Evolutionary conservation across 2,329 filamentous ascomycete species (phyloP), one percentile per base, ranked within the genome.

Genomic region (Conoideocrella luteorostrata): DNA sequence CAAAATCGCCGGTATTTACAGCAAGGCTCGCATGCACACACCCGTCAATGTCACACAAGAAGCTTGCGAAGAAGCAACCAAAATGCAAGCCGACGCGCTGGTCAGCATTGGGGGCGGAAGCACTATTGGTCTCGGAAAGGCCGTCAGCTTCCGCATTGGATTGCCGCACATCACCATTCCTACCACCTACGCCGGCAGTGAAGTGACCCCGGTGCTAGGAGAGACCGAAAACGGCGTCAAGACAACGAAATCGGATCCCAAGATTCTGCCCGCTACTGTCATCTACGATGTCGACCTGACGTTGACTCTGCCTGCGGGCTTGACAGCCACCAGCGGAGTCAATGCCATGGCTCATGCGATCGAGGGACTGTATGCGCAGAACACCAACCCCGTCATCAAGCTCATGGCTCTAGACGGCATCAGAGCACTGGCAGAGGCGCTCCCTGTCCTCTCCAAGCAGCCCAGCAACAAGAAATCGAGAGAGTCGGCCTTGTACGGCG

Each of bases 341-440:
- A 84, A 84, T 55, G 79, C 80, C 0, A 80, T 84, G 58, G 80
- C 80, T 2, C 80, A 84, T 60, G 72, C 78, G 7, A 78, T 82
- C 40, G 80, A 84, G 60, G 75, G 79, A 2, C 65, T 84, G 3
- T 84, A 84, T 53, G 75, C 80, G 10, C 69, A 66, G 22, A 80
- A 80, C 54, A 70, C 68, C 15, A 84, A 81, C 59, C 79, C 79
- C 2, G 69, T 84, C 45, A 76, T 77, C 49, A 70, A 63, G 44
- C 61, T 82, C 29, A 64, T 83, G 41, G 79, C 80, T 2, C 54
- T 72, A 12, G 77, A 84, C 54, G 78, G 77, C 11, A 72, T 73
- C 20, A 67, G 67, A 22, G 64, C 72, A 2, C 69, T 84, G 7
- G 70, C 77, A 6, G 56, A 57, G 2, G 65, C 77, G 1, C 69